Evolutionary conservation across 73 alveolate genomes (phyloP).

Genomic region (Blepharisma japonicum): DNA sequence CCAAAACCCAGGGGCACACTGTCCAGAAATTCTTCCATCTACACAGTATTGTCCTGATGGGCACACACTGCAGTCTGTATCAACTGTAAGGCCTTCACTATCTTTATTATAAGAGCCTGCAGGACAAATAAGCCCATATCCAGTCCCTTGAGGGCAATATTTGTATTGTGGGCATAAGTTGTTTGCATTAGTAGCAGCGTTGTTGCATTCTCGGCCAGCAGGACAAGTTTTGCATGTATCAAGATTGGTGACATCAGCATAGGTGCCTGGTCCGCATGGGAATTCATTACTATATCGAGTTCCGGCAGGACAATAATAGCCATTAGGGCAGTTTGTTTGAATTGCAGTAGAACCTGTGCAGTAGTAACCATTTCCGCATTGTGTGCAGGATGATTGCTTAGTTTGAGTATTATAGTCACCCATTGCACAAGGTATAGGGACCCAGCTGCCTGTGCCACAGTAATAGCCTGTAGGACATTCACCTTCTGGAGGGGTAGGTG

Average conservation of each 20-base stretch:
- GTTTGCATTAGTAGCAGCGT: conserved; percentile 47
- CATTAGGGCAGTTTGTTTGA: conserved; percentile 50
- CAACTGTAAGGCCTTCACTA: conserved; percentile 26
- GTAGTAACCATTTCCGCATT: conserved; percentile 46
- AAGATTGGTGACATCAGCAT: conserved; percentile 39
- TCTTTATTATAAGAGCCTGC: conserved; percentile 62
- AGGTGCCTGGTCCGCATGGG: conserved; percentile 54
- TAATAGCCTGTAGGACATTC: conserved; percentile 51
- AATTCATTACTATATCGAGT: conserved; percentile 33
- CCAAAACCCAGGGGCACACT: conserved; percentile 68
- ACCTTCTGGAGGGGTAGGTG: conserved; percentile 31
- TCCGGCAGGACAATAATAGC: conserved; percentile 72
- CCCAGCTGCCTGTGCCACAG: conserved; percentile 49
- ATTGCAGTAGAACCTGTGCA: conserved; percentile 20
- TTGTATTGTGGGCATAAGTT: conserved; percentile 45
- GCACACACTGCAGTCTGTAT: conserved; percentile 45
- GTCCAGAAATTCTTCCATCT: conserved; percentile 49
- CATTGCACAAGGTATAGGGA: conserved; percentile 40
- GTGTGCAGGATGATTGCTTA: conserved; percentile 35
- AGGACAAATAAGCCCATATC: conserved; percentile 38
- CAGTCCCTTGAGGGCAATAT: conserved; percentile 54
- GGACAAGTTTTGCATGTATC: conserved; percentile 38
- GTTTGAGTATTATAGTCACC: conserved; percentile 45
- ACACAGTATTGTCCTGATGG: conserved; percentile 54
- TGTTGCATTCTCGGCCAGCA: conserved; percentile 50